A percentile compares a stretch with the other conserved stretches of the same genome.
Conservation (phyloP, 2,329 filamentous ascomycete genomes). For the Elsinoe australis region DNA sequence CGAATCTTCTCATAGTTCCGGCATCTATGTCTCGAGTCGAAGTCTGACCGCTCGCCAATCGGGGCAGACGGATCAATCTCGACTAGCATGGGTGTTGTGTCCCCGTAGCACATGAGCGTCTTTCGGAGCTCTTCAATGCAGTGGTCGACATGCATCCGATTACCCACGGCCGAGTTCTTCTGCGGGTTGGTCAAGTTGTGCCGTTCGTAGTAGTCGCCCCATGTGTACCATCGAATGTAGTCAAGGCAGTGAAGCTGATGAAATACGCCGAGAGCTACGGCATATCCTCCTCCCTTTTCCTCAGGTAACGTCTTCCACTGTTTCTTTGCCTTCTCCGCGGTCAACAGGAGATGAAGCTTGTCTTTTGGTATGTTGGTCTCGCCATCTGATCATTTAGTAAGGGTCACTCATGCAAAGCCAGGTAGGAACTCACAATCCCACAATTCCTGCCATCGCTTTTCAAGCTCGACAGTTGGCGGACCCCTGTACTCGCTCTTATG, state of each 20-base stretch:
- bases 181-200: conserved; percentile 5
- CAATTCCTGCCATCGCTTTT: conserved; percentile 18
- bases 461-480: conserved; percentile 18
- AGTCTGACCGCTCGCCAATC: conserved; percentile 17
- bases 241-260: conserved; percentile 21
- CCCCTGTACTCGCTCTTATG: conserved; percentile 18
- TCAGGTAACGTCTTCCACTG: neutral
- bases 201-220: conserved; percentile 13
- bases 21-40: conserved; percentile 18
- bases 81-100: conserved; percentile 18
- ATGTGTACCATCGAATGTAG: conserved; percentile 19
- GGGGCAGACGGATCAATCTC: conserved; percentile 10
- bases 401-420: neutral
- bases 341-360: conserved; percentile 7
- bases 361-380: conserved; percentile 14
- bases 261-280: conserved; percentile 19
- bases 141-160: conserved; percentile 20
- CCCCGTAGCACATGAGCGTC: conserved; percentile 19
- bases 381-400: conserved; percentile 2
- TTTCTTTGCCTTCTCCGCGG: neutral
- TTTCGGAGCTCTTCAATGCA: conserved; percentile 19
- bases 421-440: conserved; percentile 12
- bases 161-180: conserved; percentile 2
- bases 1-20: conserved; percentile 16
- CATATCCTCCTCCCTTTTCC: conserved; percentile 15